Conservation (phyloP, 345 rosid species). For the Citrus glauca region DNA sequence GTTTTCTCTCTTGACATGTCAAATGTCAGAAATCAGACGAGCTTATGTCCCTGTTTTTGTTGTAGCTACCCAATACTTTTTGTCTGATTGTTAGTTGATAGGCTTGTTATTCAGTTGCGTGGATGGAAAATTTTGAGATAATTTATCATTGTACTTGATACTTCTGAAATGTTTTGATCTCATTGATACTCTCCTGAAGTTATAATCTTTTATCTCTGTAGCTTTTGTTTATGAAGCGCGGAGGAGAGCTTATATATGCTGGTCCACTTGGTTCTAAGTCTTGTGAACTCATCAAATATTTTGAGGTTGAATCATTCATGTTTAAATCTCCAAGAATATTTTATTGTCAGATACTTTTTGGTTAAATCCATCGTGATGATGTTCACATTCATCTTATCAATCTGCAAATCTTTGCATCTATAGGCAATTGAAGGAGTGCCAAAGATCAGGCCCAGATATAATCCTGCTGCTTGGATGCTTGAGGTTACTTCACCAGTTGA, state of each 20-base stretch:
- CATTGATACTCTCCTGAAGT: background rate
- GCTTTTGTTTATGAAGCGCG: constrained; percentile 99
- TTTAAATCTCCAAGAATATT: constrained; percentile 16
- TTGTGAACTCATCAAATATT: constrained; percentile 72
- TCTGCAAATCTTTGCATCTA: constrained; percentile 13
- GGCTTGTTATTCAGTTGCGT: background rate
- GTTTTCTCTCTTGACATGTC: constrained; percentile 1
- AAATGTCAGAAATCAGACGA: background rate
- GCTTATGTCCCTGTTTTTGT: background rate
- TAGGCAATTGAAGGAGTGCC: constrained; percentile 86
- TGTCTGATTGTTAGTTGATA: background rate
- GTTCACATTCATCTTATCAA: constrained; percentile 5
- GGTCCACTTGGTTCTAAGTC: constrained; percentile 90
- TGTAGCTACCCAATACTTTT: background rate
- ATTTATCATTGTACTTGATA: background rate
- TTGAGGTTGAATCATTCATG: constrained; percentile 54
- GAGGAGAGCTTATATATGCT: constrained; percentile 96
- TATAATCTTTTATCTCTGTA: constrained; percentile 29
- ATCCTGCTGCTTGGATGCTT: constrained; percentile 99
- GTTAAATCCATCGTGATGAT: background rate
- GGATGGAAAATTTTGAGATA: background rate
- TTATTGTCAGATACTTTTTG: constrained; percentile 1
- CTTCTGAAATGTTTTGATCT: background rate
- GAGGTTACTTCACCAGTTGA: constrained; percentile 77
- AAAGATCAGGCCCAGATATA: constrained; percentile 73